Base-by-base conservation (phyloP, 2,329 filamentous ascomycete genomes). In the Pseudogymnoascus sp. region DNA sequence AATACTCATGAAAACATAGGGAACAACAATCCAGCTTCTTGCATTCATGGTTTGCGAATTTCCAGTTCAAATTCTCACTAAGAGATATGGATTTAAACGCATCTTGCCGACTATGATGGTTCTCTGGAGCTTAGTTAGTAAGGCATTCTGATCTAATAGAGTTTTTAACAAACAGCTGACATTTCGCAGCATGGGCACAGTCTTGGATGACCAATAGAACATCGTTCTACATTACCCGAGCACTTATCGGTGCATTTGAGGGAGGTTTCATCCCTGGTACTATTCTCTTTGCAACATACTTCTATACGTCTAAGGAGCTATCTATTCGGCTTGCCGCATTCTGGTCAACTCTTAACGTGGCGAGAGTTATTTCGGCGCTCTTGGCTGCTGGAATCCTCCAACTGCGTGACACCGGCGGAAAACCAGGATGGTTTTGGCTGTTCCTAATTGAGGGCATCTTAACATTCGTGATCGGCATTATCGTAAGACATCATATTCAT, bases 231-330 rank as follows among this genome's bases (percentile, higher is more conserved):
- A 71, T 78, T 3, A 82, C 81, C 0, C 77, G 83, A 1, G 77
- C 82, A 2, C 68, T 85, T 12, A 79, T 85, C 14, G 82, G 82
- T 0, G 70, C 81, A 2, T 82, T 78, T 60, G 81, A 85, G 67
- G 81, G 81, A 11, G 83, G 83, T 2, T 85, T 84, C 67, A 84
- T 85, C 61, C 83, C 83, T 1, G 82, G 81, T 66, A 82, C 81
- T 10, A 83, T 89, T 60, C 77, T 88, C 1, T 90, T 89, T 72
- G 78, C 89, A 1, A 86, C 84, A 1, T 91, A 91, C 73, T 91
- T 88, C 74, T 91, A 90, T 76, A 90, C 82, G 3, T 84, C 83
- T 1, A 80, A 79, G 61, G 89, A 91, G 70, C 76, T 91, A 0
- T 86, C 88, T 0, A 80, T 83, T 33, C 82, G 89, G 0, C 77